A percentile compares a stretch with the other conserved stretches of the same genome.
Conservation (phyloP, 208 protist species). For the Trypanosoma vivax region DNA sequence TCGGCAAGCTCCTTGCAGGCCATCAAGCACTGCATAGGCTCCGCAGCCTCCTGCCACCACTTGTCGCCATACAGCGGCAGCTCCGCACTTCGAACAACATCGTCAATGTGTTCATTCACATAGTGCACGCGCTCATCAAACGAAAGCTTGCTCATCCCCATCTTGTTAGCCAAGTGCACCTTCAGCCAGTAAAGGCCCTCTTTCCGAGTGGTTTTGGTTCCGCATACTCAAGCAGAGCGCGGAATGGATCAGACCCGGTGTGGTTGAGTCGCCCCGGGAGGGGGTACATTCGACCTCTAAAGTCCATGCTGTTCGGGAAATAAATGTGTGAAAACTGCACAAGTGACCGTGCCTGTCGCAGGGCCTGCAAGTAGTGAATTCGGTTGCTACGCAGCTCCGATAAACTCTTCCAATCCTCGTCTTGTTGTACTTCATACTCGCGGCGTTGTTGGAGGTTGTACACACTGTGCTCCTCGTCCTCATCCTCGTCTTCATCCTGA, state of each 20-base stretch:
- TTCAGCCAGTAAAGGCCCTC: constrained; percentile 96
- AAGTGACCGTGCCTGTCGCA: constrained; percentile 86
- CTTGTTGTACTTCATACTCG: constrained; percentile 58
- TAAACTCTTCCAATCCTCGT: constrained; percentile 77
- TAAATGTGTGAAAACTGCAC: constrained; percentile 93
- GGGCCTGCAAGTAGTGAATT: constrained; percentile 83
- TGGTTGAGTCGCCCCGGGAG: constrained; percentile 97
- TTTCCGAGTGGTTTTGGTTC: constrained; percentile 91
- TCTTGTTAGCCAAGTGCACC: constrained; percentile 97
- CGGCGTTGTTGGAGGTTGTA: constrained; percentile 66
- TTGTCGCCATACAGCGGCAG: constrained; percentile 67
- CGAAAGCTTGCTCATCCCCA: constrained; percentile 94
- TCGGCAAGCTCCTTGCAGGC: constrained; percentile 92
- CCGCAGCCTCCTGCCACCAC: constrained; percentile 93
- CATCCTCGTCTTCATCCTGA: constrained; percentile 19
- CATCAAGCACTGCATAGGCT: constrained; percentile 95
- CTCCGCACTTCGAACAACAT: constrained; percentile 84
- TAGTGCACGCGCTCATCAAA: constrained; percentile 94
- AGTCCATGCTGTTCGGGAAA: constrained; percentile 98
- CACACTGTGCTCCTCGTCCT: constrained; percentile 26
- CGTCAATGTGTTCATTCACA: constrained; percentile 89
- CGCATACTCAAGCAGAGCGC: constrained; percentile 93
- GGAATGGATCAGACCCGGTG: constrained; percentile 91
- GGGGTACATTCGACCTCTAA: constrained; percentile 97
- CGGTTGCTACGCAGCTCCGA: constrained; percentile 79